These are phyloP conservation scores for Anthracocystis panici-leucophaei DNA, from an alignment of 1,284 basidiomycete species.

Conservation along the genomic window DNA sequence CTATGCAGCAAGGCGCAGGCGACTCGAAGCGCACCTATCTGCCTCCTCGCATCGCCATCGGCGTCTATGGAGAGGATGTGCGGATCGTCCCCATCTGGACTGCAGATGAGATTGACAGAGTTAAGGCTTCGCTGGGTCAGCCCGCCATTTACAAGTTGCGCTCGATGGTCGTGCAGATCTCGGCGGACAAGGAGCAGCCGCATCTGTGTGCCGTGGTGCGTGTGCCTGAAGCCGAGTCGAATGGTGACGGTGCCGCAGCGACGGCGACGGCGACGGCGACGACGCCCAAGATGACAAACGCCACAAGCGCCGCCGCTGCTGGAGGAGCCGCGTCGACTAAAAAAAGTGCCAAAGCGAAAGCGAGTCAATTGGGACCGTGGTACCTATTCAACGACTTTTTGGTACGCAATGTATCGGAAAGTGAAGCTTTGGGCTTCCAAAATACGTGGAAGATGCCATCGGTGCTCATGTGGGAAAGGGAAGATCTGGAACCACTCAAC, in stretches of 20 bases:
- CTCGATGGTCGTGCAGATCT: constrained; percentile 84
- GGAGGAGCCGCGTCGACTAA: constrained; percentile 13
- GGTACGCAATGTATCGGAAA: constrained; percentile 84
- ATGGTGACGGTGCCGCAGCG: constrained; percentile 44
- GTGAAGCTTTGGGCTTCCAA: constrained; percentile 88
- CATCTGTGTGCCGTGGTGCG: constrained; percentile 92
- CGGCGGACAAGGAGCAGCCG: constrained; percentile 79
- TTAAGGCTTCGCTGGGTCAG: constrained; percentile 20
- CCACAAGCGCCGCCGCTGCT: not conserved
- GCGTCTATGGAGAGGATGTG: constrained; percentile 51
- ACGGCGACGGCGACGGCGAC: constrained; percentile 11
- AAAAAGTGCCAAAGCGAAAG: constrained; percentile 37
- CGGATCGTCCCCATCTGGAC: constrained; percentile 45
- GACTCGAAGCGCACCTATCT: constrained; percentile 70
- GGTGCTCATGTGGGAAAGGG: constrained; percentile 85
- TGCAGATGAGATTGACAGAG: constrained; percentile 29
- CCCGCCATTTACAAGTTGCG: constrained; percentile 72
- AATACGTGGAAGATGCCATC: constrained; percentile 91
- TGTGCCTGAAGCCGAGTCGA: constrained; percentile 75
- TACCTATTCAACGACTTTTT: constrained; percentile 97
- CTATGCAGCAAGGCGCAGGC: not conserved
- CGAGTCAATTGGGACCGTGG: constrained; percentile 73
- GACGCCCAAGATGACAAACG: constrained; percentile 16
- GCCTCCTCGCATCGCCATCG: constrained; percentile 65
- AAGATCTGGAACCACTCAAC: constrained; percentile 72